Evolutionary conservation across 345 rosid species (phyloP).

Genomic region (Eutrema japonicum): DNA sequence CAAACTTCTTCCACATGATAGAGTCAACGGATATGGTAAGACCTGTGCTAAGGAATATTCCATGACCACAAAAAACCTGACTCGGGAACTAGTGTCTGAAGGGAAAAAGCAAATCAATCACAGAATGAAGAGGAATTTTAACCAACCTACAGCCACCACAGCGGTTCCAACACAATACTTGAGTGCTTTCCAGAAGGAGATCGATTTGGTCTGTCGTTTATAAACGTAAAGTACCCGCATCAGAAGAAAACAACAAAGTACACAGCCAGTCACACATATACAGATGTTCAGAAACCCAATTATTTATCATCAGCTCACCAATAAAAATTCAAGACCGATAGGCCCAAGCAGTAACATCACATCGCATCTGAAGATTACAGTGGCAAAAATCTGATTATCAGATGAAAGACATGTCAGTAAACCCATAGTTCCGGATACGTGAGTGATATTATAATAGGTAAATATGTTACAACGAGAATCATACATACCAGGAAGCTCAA

Average conservation of each 20-base stretch:
- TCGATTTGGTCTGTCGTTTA: constrained; percentile 70
- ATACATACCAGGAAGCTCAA: too few relatives aligned
- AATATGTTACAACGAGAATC: too few relatives aligned
- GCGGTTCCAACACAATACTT: constrained; percentile 62
- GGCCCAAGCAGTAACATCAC: constrained; percentile 78
- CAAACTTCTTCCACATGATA: constrained; percentile 80
- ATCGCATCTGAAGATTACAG: constrained; percentile 86
- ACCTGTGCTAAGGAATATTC: constrained; percentile 59
- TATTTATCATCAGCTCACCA: constrained; percentile 59
- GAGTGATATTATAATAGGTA: neutral
- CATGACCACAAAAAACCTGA: constrained; percentile 37
- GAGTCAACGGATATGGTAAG: constrained; percentile 80
- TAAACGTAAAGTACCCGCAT: constrained; percentile 38
- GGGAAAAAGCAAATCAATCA: constrained; percentile 22
- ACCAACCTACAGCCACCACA: constrained; percentile 71
- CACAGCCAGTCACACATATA: constrained; percentile 3
- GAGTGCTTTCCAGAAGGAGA: constrained; percentile 67
- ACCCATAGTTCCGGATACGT: constrained; percentile 24
- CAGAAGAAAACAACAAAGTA: constrained; percentile 40
- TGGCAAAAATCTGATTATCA: constrained; percentile 67
- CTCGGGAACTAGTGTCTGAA: constrained; percentile 25
- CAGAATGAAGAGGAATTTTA: constrained; percentile 10
- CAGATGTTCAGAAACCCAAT: constrained; percentile 20
- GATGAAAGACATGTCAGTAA: constrained; percentile 36
- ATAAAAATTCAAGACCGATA: constrained; percentile 72